Conservation (phyloP, 768 basidiomycete species). For the Leccinum uliginosum region DNA sequence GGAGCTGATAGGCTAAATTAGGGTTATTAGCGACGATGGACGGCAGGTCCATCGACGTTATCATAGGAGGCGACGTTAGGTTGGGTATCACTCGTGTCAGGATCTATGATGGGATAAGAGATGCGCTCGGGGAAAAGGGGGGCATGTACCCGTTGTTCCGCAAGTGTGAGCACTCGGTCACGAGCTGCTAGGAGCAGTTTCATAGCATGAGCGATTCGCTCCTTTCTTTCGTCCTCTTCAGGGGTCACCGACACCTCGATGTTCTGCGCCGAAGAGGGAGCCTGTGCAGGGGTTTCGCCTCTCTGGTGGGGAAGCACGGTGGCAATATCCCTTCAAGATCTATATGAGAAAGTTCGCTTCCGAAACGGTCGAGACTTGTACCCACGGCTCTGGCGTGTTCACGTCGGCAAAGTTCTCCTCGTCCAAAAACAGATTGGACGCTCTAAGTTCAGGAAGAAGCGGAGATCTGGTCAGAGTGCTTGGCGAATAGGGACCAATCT, state of each 20-base stretch:
- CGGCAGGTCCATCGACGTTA: conserved; percentile 65
- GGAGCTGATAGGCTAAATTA: conserved; percentile 62
- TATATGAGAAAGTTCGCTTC: conserved; percentile 15
- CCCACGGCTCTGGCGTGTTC: conserved; percentile 47
- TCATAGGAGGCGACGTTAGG: conserved; percentile 44
- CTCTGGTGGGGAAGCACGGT: conserved; percentile 7
- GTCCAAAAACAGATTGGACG: conserved; percentile 65
- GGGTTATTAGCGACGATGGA: conserved; percentile 67
- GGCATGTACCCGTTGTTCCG: conserved; percentile 62
- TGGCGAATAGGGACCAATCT: conserved; percentile 84
- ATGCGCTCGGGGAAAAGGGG: not conserved
- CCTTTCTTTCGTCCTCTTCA: conserved; percentile 56
- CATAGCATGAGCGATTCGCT: conserved; percentile 58
- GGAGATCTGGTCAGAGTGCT: conserved; percentile 70
- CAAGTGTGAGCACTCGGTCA: conserved; percentile 66
- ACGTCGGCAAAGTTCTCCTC: conserved; percentile 49
- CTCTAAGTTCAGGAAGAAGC: conserved; percentile 69
- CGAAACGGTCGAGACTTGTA: not conserved
- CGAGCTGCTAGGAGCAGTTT: conserved; percentile 65
- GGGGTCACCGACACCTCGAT: conserved; percentile 28
- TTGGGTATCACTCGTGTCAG: conserved; percentile 47
- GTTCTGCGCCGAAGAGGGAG: conserved; percentile 1
- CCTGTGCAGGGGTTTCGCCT: conserved; percentile 2
- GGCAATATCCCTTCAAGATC: conserved; percentile 13
- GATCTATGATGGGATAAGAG: conserved; percentile 32